phyloP scores from a whole-genome alignment of 164 flowering plant species.

The Hamamelis virginiana region DNA sequence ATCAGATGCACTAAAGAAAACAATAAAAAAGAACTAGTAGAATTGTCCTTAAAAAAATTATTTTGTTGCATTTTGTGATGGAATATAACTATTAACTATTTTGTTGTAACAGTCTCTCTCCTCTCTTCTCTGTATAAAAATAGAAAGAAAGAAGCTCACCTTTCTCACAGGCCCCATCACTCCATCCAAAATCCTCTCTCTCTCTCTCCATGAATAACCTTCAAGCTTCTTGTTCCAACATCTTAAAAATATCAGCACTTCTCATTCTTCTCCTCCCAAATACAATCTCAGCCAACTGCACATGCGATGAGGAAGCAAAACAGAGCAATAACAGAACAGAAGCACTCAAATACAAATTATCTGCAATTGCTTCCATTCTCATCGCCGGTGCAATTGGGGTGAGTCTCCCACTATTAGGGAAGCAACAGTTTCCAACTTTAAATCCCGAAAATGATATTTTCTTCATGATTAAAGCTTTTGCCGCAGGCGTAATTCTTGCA shows the following conservation, averaged over 20 bases:
- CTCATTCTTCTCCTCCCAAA: conserved; percentile 14
- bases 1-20: too few species aligned
- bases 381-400: conserved; percentile 36
- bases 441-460: conserved; percentile 35
- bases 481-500: conserved; percentile 43
- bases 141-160: too few species aligned
- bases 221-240: too few species aligned
- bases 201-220: background rate
- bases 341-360: conserved; percentile 28
- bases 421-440: conserved; percentile 18
- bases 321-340: conserved; percentile 2
- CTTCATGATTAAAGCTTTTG: conserved; percentile 45
- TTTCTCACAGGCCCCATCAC: too few species aligned
- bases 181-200: too few species aligned
- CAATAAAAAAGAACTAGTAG: too few species aligned
- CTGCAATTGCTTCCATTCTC: conserved; percentile 27
- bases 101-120: too few species aligned
- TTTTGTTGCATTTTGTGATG: too few species aligned
- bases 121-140: too few species aligned
- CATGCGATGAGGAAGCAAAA: conserved; percentile 11
- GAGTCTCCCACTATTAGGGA: conserved; percentile 30
- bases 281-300: conserved; percentile 25
- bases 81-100: too few species aligned
- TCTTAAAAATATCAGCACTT: background rate
- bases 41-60: too few species aligned